Evolutionary conservation across 2,329 filamentous ascomycete species (phyloP).

Genomic region (Calonectria fujianensis): DNA sequence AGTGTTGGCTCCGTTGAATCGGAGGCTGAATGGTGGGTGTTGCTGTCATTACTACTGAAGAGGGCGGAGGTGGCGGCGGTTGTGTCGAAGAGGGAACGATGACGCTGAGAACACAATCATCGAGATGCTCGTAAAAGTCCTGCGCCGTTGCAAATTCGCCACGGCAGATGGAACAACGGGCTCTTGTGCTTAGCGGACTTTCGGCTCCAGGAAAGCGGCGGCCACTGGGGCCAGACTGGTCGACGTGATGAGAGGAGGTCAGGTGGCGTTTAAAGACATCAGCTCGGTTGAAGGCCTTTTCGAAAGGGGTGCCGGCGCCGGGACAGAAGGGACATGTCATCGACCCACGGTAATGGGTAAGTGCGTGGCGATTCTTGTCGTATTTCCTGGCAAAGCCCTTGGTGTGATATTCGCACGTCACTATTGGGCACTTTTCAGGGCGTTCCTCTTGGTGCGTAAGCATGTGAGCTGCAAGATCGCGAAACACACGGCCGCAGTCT

Average conservation of each 20-base stretch:
- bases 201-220: slow-evolving; percentile 59
- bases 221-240: slow-evolving; percentile 93
- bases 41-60: slow-evolving; percentile 10
- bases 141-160: slow-evolving; percentile 88
- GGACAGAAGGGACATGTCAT: slow-evolving; percentile 99
- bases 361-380: slow-evolving; percentile 96
- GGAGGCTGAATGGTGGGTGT: slow-evolving; percentile 2
- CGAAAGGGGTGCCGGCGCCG: slow-evolving; percentile 87
- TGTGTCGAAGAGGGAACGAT: slow-evolving; percentile 66
- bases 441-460: slow-evolving; percentile 95
- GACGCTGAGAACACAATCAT: slow-evolving; percentile 77
- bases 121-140: slow-evolving; percentile 98
- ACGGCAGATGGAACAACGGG: slow-evolving; percentile 93
- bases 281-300: slow-evolving; percentile 96
- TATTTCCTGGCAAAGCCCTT: slow-evolving; percentile 98
- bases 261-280: slow-evolving; percentile 98
- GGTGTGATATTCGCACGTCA: slow-evolving; percentile 92
- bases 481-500: slow-evolving; percentile 76
- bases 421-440: slow-evolving; percentile 96
- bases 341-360: slow-evolving; percentile 98
- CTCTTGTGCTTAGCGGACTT: slow-evolving; percentile 71
- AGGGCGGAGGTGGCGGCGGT: slow-evolving; percentile 26
- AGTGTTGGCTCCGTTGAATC: slow-evolving; percentile 16
- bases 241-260: slow-evolving; percentile 93
- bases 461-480: slow-evolving; percentile 89